phyloP scores from a whole-genome alignment of 768 basidiomycete genomes.

The Naganishia randhawae region DNA sequence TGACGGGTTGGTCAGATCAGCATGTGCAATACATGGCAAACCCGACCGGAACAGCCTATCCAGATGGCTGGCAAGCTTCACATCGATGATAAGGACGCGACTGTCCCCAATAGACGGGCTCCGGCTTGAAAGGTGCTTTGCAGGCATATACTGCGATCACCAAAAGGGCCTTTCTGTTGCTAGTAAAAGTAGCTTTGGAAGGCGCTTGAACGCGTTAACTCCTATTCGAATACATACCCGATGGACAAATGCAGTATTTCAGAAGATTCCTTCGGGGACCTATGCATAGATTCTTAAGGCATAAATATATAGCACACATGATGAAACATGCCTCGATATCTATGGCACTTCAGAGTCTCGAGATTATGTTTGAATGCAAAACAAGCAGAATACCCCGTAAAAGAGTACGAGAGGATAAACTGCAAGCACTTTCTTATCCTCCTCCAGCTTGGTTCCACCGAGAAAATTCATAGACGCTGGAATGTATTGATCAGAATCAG shows the following conservation, averaged over 20 bases:
- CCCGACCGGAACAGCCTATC: background rate
- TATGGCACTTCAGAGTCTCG: no score
- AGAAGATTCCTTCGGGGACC: background rate
- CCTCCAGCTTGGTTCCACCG: conserved; percentile 89
- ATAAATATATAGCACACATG: background rate
- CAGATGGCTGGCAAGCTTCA: background rate
- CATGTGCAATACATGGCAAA: background rate
- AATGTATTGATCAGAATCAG: background rate
- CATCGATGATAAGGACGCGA: background rate
- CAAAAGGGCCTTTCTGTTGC: no score
- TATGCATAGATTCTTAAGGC: background rate
- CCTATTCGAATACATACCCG: no score
- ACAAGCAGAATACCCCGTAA: conserved; percentile 68
- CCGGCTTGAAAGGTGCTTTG: no score
- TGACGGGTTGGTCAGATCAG: conserved; percentile 4
- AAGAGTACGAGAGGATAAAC: conserved; percentile 93
- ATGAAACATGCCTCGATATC: no score
- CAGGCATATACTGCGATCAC: no score
- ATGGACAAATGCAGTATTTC: no score
- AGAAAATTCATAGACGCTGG: conserved; percentile 90
- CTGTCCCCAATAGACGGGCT: no score
- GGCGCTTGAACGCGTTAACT: no score
- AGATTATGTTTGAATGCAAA: conserved; percentile 13
- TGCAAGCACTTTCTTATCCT: conserved; percentile 81
- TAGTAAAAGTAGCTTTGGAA: no score